phyloP scores from a whole-genome alignment of 306 rosid species.

The Fagus sylvatica region DNA sequence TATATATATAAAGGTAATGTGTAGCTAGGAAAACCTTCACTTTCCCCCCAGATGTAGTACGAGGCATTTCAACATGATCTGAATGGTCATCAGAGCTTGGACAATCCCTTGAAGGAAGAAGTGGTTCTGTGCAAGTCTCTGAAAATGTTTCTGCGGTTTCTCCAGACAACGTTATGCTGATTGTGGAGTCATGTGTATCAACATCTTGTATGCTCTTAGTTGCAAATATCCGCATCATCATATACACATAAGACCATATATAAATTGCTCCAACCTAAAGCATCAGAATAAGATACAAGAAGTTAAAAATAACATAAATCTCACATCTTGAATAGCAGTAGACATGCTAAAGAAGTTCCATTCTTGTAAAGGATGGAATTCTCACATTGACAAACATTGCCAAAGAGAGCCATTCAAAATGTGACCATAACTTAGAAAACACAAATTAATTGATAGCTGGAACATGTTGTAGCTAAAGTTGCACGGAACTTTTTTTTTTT shows the following conservation, averaged over 20 bases:
- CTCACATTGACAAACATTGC: neutral
- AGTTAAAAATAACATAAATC: neutral
- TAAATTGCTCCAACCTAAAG: constrained; percentile 8
- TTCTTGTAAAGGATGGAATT: neutral
- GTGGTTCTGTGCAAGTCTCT: neutral
- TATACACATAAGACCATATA: constrained; percentile 6
- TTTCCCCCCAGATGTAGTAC: neutral
- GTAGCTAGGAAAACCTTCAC: neutral
- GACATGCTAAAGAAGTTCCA: neutral
- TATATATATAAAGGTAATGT: no score
- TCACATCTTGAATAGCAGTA: neutral
- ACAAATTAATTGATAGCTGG: neutral
- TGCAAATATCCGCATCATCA: neutral
- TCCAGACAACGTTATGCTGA: neutral
- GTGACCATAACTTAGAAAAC: neutral
- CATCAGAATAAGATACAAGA: neutral
- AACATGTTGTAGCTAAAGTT: neutral
- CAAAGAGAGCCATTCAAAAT: neutral
- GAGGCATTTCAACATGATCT: neutral
- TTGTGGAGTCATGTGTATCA: neutral
- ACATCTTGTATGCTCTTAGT: neutral
- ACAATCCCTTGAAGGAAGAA: neutral
- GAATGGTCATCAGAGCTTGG: neutral
- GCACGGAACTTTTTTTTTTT: neutral
- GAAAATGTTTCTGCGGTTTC: neutral